Conservation (phyloP, 805 yeast species). For the Cyberlindnera euphorbiae region DNA sequence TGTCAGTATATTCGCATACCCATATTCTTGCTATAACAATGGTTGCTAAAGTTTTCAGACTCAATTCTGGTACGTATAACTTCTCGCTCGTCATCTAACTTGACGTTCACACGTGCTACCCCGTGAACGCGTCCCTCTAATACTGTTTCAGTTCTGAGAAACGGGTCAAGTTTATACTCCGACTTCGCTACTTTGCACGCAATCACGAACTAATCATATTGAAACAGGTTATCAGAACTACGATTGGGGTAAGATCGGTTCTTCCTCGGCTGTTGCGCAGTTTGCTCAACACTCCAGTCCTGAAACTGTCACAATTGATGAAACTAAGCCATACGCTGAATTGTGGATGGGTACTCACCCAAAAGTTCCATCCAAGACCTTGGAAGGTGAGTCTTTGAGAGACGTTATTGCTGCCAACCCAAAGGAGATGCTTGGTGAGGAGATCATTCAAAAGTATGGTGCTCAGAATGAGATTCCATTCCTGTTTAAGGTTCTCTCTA, state of each 20-base stretch:
- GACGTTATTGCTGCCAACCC: constrained; percentile 63
- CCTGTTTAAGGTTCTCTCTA: constrained; percentile 89
- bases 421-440: constrained; percentile 49
- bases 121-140: no score
- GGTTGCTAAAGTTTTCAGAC: constrained; percentile 34
- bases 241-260: constrained; percentile 87
- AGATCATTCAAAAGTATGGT: constrained; percentile 62
- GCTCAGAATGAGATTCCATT: constrained; percentile 75
- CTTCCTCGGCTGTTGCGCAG: constrained; percentile 81
- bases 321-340: constrained; percentile 87
- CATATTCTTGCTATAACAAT: no score
- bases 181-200: no score
- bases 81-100: not conserved
- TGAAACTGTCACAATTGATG: constrained; percentile 50
- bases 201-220: no score
- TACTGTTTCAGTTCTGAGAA: no score
- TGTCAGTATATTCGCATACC: constrained; percentile 4
- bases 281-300: constrained; percentile 74
- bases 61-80: constrained; percentile 34
- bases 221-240: constrained; percentile 75
- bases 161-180: no score
- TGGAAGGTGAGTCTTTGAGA: constrained; percentile 55
- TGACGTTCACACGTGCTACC: no score
- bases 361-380: constrained; percentile 69
- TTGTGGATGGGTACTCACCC: constrained; percentile 99